These are phyloP conservation scores for Podila clonocystis DNA, from an alignment of 192 early-diverging fungal genomes.

Conservation along the genomic window DNA sequence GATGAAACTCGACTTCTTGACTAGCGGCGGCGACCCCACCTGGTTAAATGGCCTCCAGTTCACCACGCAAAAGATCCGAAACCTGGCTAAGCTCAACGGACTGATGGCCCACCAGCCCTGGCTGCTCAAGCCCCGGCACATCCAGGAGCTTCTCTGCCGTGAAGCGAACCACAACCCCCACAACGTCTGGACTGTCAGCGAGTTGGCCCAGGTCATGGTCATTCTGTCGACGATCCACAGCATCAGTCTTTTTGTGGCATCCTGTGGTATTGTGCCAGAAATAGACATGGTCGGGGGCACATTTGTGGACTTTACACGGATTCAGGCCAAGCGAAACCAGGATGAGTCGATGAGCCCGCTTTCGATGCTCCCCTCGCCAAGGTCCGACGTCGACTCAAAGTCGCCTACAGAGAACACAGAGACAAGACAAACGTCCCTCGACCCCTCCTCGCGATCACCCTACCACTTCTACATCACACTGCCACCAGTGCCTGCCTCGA, in stretches of 20 bases:
- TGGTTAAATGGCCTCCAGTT: constrained; percentile 61
- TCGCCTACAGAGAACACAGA: not conserved
- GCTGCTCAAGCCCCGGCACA: constrained; percentile 52
- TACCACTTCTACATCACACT: constrained; percentile 30
- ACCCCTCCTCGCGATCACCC: not conserved
- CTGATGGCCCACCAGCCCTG: constrained; percentile 66
- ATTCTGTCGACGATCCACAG: constrained; percentile 60
- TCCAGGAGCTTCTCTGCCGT: constrained; percentile 52
- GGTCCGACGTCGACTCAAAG: constrained; percentile 19
- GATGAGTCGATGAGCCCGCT: constrained; percentile 40
- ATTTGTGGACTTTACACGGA: constrained; percentile 22
- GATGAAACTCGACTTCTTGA: constrained; percentile 60
- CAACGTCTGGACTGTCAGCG: constrained; percentile 61
- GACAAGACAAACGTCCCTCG: not conserved
- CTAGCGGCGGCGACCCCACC: constrained; percentile 58
- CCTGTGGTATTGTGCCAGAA: constrained; percentile 66
- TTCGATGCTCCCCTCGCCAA: constrained; percentile 43
- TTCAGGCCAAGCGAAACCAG: constrained; percentile 14
- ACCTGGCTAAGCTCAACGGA: constrained; percentile 52
- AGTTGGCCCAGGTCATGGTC: constrained; percentile 64
- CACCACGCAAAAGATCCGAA: constrained; percentile 59
- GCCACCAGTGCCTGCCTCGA: constrained; percentile 19
- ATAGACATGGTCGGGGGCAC: constrained; percentile 64
- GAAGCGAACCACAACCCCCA: constrained; percentile 49
- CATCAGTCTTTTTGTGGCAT: constrained; percentile 61